Evolutionary conservation across 805 yeast genomes (phyloP), one percentile per base, ranked within the genome.

Genomic region (Kodamaea sagamina): DNA sequence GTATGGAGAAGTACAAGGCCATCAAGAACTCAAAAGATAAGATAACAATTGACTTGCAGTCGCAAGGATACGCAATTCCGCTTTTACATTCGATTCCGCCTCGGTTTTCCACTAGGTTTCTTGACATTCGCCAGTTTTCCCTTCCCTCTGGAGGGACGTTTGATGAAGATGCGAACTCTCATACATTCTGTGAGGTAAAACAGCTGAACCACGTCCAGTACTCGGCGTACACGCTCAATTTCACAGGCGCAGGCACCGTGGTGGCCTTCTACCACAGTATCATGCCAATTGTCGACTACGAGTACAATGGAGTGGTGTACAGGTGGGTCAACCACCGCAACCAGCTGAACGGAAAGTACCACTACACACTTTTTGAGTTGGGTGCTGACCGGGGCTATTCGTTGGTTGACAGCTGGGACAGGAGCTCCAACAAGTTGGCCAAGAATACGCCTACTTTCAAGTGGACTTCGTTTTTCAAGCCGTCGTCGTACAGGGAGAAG

Each of bases 271-370:
- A 28, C 31, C 48, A 45, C 22, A 19, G 27, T 13, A 6, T 38
- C 16, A 26, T 37, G 26, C 48, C 48, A 10, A 45, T 45, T 12
- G 32, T 31, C 11, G 48, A 45, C 26, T 45, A 45, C 15, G 43
- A 37, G 32, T 34, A 34, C 31, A 24, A 32, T 17, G 48, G 43
- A 3, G 29, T 15, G 8, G 38, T 41, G n/a, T 45, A 37, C 31
- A 26, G 48, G 9, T 41, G 48, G 48, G 12, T 45, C 10, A 36
- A 38, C 29, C 35, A 37, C 16, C 29, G 26, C 12, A 22, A 25
- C n/a, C n/a, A n/a, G n/a, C n/a, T n/a, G 25, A 31, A 13, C 12
- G 13, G 13, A 3, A 13, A 21, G 10, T 28, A 26, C 29, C n/a
- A 10, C 24, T 41, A 41, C 39, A 35, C 44, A 1, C 39, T 42